Evolutionary conservation across 768 basidiomycete genomes (phyloP), one percentile per base, ranked within the genome.

Genomic region (Pleurotus ostreatus): DNA sequence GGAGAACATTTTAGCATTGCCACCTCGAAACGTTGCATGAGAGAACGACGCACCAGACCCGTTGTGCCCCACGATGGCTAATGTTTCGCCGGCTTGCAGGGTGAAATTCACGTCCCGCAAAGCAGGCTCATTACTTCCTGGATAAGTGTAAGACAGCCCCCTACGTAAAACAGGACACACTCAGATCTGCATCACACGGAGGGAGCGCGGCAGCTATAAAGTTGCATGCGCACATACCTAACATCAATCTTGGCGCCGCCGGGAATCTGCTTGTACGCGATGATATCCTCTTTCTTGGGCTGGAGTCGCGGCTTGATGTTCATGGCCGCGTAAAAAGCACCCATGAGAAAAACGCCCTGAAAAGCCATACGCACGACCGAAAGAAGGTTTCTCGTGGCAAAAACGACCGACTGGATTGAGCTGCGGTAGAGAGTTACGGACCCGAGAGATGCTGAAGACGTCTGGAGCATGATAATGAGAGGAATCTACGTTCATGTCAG

Each of bases 21-120:
- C 51, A 30, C 16, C 15, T 53, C 39, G 18, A 46, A 54, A 37
- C 34, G 15, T 34, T 23, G 13, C 34, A 40, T 22, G 38, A 6
- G 38, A 3, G 13, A 16, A 9, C 18, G 6, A 68, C 77, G 67
- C 68, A 81, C 89, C 89, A 61, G 89, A 92, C 60, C 89, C 89
- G 68, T 92, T 91, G 68, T 82, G 86, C 16, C 89, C 92, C 18
- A 94, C 92, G 58, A 95, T 86, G 11, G 93, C 93, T 48, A 94
- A 78, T 39, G 78, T 86, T 72, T 92, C 88, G 11, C 93, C 93
- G 13, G 90, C 74, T 55, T 81, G 73, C 44, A 95, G 74, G 22
- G 75, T 78, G 59, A 95, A 83, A 62, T 74, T 88, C 63, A 94
- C 77, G 64, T 90, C 76, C 60, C 73, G 77, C 46, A 95, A 69